Conservation (phyloP, 2,329 filamentous ascomycete species). For the Fusarium protoensiforme region DNA sequence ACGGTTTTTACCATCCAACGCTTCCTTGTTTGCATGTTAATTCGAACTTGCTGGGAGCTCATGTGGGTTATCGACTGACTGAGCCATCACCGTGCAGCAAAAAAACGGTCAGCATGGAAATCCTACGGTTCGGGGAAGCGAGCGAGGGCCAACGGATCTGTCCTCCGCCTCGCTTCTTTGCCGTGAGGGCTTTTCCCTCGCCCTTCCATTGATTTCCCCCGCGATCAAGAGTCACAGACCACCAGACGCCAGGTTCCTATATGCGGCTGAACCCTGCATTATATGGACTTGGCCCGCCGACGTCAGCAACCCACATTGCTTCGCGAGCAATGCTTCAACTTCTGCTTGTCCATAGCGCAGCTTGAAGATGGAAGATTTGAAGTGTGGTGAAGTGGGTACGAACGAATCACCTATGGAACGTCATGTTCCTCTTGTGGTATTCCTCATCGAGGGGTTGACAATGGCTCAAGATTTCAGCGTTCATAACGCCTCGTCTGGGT, state of each 20-base stretch:
- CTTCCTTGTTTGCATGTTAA: conserved; percentile 7
- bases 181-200: neutral
- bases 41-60: neutral
- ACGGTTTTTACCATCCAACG: conserved; percentile 6
- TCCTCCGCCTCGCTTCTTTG: conserved; percentile 6
- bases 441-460: neutral
- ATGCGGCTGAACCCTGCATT: conserved; percentile 10
- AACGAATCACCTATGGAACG: neutral
- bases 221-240: neutral
- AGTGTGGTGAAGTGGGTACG: neutral
- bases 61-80: conserved; percentile 36
- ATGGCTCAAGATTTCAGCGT: neutral
- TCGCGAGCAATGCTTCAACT: neutral
- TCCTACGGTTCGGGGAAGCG: neutral
- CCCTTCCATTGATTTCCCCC: neutral
- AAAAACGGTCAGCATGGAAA: neutral
- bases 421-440: neutral
- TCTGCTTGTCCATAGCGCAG: neutral
- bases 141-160: neutral
- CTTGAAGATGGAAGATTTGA: neutral
- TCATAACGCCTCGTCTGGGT: neutral
- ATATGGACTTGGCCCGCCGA: neutral
- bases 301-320: neutral
- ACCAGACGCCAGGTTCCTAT: neutral
- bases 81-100: neutral